Conservation (phyloP, 169 alveolate genomes). For the Plasmodium reichenowi region DNA sequence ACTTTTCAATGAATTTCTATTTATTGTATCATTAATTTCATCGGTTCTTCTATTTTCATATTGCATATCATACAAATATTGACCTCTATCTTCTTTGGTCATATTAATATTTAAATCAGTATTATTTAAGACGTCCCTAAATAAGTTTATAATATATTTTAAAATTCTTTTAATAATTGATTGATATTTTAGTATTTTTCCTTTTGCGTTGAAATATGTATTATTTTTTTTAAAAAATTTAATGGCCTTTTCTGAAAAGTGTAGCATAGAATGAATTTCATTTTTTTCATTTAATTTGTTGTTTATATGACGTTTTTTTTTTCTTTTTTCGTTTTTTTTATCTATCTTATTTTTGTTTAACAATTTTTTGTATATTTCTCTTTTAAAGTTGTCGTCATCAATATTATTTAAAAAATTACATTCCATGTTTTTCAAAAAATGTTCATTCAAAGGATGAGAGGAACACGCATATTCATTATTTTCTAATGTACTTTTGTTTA, state of each 20-base stretch:
- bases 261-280: slow-evolving; percentile 60
- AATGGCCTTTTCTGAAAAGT: slow-evolving; percentile 73
- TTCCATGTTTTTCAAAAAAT: not conserved
- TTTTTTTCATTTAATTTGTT: slow-evolving; percentile 17
- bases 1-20: not conserved
- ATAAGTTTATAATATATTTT: slow-evolving; percentile 58
- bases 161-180: slow-evolving; percentile 51
- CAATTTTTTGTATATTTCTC: slow-evolving; percentile 7
- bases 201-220: slow-evolving; percentile 43
- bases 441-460: not conserved
- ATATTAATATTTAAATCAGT: slow-evolving; percentile 49
- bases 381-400: not conserved
- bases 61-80: not conserved
- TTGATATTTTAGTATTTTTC: slow-evolving; percentile 47
- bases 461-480: not conserved
- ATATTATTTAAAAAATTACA: not conserved
- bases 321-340: slow-evolving; percentile 7
- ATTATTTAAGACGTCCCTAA: slow-evolving; percentile 68
- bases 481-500: not conserved
- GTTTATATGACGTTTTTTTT: slow-evolving; percentile 2
- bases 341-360: not conserved
- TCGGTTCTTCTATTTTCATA: not conserved
- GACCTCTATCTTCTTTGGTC: not conserved
- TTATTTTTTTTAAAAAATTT: slow-evolving; percentile 55
- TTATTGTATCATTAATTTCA: not conserved